phyloP scores from a whole-genome alignment of 306 rosid species.

The Potentilla sterilis region DNA sequence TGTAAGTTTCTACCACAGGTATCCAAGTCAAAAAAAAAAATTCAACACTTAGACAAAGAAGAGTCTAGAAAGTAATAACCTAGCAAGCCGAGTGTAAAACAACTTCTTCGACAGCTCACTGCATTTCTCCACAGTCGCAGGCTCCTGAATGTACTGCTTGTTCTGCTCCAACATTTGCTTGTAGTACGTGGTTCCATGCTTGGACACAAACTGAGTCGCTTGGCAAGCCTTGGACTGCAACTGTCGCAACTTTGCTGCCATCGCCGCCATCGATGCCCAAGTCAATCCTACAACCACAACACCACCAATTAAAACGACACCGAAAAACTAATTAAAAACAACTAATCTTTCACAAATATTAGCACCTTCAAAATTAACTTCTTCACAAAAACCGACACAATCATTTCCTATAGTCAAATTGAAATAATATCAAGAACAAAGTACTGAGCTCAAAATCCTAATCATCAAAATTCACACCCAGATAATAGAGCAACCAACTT shows the following conservation, averaged over 20 bases:
- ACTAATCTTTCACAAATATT: too few species aligned
- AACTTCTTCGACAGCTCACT: constrained; percentile 68
- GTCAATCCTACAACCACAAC: constrained; percentile 23
- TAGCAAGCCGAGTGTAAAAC: constrained; percentile 89
- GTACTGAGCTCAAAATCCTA: constrained; percentile 27
- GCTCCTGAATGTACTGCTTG: constrained; percentile 88
- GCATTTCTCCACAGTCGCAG: constrained; percentile 88
- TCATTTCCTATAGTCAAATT: neutral
- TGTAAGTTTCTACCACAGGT: neutral
- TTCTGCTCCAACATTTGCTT: constrained; percentile 79
- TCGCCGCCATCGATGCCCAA: constrained; percentile 44
- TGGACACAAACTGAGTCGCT: constrained; percentile 61
- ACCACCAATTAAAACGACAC: neutral
- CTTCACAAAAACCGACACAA: neutral
- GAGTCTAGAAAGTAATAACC: constrained; percentile 42
- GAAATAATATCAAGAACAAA: neutral
- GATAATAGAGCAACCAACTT: neutral
- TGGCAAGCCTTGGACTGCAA: constrained; percentile 80
- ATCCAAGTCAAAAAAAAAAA: constrained; percentile 4
- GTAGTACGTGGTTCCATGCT: constrained; percentile 67
- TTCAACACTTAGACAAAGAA: constrained; percentile 9
- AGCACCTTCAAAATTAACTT: neutral
- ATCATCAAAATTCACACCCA: neutral
- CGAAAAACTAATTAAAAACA: neutral
- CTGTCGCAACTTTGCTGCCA: constrained; percentile 73